Base-by-base conservation (phyloP, 202 grass and related monocot genomes). In the Schoenoplectus tabernaemontani region DNA sequence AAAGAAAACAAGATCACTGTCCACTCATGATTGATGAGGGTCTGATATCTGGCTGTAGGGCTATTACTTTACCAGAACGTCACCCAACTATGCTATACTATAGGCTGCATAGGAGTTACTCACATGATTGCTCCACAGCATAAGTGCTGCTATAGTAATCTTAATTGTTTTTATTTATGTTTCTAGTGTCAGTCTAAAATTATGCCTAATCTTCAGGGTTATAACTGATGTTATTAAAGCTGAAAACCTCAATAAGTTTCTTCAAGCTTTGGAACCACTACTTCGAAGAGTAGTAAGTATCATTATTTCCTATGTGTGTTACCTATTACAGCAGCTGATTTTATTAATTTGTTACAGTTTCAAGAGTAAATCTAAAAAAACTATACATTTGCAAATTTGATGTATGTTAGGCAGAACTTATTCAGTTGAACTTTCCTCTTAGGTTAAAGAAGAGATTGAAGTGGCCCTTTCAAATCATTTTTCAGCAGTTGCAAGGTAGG, bases 391-490 rank as follows among this genome's bases (percentile, higher is more conserved):
- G 68, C 68, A 51, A 33, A 13, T 66, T 30, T 33, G 26, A 33
- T 51, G 13, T 33, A 23, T 50, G 24, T 74, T 33, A 33, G 26
- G 46, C 13, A 16, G 46, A 51, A 74, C 28, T 53, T 72, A 30
- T 74, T 47, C 28, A 60, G 86, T 50, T 73, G 3, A 83, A 65
- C 0, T 53, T 68, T 80, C 75, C 47, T 81, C 53, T 80, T 88
- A 99, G 96, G 92, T 99, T 26, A 95, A 94, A 84, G 96, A 99
- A 87, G 96, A 99, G 88, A 89, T 99, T 79, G 96, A 99, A 79
- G 80, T 24, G 0, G 96, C 92, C 0, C 83, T 99, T 80, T 80
- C 88, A 13, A 99, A 99, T 81, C 92, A 96, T 81, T 79, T 83
- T 3, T 57, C 37, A 54, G 84, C 79, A 85, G 83, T 91, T 70